Percentiles rank a stretch among this genome's conserved stretches.
Evolutionary conservation across 2,329 filamentous ascomycete genomes (phyloP).

Genomic region (Pezicula rhizophila): DNA sequence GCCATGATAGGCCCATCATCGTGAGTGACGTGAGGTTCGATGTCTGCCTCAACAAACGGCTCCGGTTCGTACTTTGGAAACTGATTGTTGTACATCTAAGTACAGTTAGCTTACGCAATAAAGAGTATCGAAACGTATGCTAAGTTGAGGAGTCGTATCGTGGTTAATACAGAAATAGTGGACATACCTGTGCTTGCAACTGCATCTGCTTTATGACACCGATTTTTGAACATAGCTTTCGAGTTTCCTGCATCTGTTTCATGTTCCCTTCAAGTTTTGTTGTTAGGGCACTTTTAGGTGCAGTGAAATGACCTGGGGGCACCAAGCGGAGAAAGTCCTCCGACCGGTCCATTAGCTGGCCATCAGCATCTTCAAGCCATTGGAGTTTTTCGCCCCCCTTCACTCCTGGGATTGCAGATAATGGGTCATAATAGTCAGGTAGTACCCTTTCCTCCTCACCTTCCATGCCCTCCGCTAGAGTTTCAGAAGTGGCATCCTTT

Average conservation of each 20-base stretch:
- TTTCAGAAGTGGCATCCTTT: conserved; percentile 55
- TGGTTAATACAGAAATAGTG: too few species aligned
- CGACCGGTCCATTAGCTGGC: conserved; percentile 79
- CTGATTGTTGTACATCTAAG: conserved; percentile 89
- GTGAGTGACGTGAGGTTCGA: conserved; percentile 81
- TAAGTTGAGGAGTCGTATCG: background rate
- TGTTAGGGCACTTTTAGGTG: conserved; percentile 67
- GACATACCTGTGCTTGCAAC: conserved; percentile 80
- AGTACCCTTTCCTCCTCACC: conserved; percentile 72
- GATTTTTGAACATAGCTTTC: conserved; percentile 94
- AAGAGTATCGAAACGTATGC: background rate
- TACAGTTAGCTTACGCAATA: conserved; percentile 7
- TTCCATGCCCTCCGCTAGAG: conserved; percentile 91
- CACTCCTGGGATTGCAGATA: conserved; percentile 82
- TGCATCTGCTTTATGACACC: conserved; percentile 99
- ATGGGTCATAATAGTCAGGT: conserved; percentile 89
- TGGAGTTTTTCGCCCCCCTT: conserved; percentile 56
- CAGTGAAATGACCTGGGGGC: conserved; percentile 66
- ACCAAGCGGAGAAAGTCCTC: conserved; percentile 79
- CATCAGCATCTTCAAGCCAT: conserved; percentile 87
- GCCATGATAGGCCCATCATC: conserved; percentile 87
- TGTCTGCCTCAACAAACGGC: conserved; percentile 80
- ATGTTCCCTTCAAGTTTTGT: conserved; percentile 86
- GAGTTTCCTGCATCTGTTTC: conserved; percentile 90
- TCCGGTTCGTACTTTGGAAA: conserved; percentile 94